These are phyloP conservation scores for Xylaria sp. DNA, from an alignment of 2,329 filamentous ascomycete species.

Conservation along the genomic window DNA sequence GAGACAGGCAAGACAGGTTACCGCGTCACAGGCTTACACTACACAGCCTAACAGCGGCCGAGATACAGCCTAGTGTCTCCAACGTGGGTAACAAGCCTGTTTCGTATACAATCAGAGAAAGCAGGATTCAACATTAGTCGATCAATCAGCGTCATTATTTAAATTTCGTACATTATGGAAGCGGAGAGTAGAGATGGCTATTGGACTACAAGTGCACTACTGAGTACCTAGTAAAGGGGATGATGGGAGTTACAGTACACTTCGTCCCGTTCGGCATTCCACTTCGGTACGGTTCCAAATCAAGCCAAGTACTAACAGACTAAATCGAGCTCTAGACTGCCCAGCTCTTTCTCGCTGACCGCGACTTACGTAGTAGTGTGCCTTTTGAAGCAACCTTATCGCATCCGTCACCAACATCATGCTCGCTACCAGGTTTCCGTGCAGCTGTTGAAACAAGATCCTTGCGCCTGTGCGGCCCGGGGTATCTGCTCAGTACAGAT, in stretches of 20 bases:
- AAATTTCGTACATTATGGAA: not conserved
- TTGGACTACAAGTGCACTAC: no score
- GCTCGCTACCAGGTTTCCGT: constrained; percentile 16
- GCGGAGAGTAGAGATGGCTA: not conserved
- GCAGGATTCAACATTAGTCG: not conserved
- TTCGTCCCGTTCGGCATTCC: constrained; percentile 15
- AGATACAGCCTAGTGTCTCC: constrained; percentile 1
- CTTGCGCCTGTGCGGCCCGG: constrained; percentile 11
- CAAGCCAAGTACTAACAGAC: not conserved
- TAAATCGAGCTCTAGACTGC: constrained; percentile 1
- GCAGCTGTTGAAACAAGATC: constrained; percentile 37
- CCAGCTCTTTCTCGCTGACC: constrained; percentile 11
- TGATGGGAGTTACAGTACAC: not conserved
- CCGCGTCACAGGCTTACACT: constrained; percentile 4
- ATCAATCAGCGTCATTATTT: constrained; percentile 3
- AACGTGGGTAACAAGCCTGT: constrained; percentile 8
- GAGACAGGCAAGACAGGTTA: no score
- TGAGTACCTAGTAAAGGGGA: constrained; percentile 2
- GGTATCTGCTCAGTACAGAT: not conserved
- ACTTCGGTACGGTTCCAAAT: constrained; percentile 1
- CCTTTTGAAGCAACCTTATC: constrained; percentile 27
- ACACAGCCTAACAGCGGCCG: not conserved
- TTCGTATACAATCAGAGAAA: not conserved
- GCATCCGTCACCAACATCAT: constrained; percentile 17
- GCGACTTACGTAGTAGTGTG: constrained; percentile 19